Evolutionary conservation across 2,329 filamentous ascomycete species (phyloP).

Genomic region (Neonectria punicea): DNA sequence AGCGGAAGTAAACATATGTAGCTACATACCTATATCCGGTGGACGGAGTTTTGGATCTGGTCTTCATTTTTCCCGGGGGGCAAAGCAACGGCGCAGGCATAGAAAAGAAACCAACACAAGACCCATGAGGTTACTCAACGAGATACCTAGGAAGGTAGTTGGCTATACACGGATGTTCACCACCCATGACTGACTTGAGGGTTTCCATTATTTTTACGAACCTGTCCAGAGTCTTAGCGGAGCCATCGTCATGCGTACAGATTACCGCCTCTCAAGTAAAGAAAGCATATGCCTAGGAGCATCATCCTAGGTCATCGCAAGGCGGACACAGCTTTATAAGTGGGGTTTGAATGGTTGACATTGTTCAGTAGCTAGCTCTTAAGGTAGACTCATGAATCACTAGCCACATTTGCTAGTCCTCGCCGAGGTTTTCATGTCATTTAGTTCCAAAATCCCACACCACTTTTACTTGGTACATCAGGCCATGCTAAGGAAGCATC

Average conservation of each 20-base stretch:
- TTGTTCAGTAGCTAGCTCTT: constrained; percentile 32
- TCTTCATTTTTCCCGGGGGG: constrained; percentile 29
- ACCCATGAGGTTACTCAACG: constrained; percentile 21
- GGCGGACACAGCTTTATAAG: not conserved
- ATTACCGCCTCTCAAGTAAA: not conserved
- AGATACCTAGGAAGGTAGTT: constrained; percentile 1
- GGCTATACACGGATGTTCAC: not conserved
- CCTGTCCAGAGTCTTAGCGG: too few species aligned
- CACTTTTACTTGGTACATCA: constrained; percentile 17
- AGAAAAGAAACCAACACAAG: constrained; percentile 30
- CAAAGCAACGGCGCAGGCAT: constrained; percentile 40
- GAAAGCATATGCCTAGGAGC: not conserved
- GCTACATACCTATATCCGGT: constrained; percentile 2
- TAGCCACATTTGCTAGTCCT: constrained; percentile 34
- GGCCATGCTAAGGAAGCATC: constrained; percentile 30
- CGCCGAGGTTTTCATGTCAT: constrained; percentile 33
- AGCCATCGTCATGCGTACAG: not conserved
- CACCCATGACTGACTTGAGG: not conserved
- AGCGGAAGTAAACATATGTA: not conserved
- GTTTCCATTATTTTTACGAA: not conserved
- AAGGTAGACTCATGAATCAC: constrained; percentile 29
- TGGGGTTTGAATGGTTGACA: constrained; percentile 35
- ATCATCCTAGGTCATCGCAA: not conserved
- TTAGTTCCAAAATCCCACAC: constrained; percentile 29
- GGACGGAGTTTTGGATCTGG: constrained; percentile 39